Percentiles rank a stretch among this genome's conserved stretches.
Conservation (phyloP, 2,329 filamentous ascomycete genomes). For the Calonectria honghensis region DNA sequence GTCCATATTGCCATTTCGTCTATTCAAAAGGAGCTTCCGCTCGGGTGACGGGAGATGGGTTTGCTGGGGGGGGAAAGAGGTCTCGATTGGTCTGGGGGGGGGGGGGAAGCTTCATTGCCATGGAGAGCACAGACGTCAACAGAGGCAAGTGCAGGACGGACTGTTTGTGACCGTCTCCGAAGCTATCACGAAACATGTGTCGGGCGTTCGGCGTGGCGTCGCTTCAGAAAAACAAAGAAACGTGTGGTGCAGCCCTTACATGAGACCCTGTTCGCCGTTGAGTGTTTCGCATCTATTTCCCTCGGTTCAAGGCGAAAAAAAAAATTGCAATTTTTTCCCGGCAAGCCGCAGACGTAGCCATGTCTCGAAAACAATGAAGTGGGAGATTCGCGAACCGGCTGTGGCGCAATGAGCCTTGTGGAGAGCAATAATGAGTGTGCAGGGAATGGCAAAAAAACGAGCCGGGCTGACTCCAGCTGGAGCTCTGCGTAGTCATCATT, state of each 20-base stretch:
- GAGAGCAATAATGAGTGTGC: conserved; percentile 14
- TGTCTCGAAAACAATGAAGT: conserved; percentile 24
- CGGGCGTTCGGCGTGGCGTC: conserved; percentile 17
- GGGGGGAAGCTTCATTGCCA: background rate
- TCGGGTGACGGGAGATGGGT: background rate
- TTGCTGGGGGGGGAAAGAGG: background rate
- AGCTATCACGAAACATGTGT: conserved; percentile 16
- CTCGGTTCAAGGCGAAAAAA: background rate
- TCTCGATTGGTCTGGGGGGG: background rate
- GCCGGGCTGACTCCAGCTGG: background rate
- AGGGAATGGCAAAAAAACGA: conserved; percentile 15
- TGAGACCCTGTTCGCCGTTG: conserved; percentile 35
- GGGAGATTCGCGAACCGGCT: conserved; percentile 38
- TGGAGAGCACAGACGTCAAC: background rate
- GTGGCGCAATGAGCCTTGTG: conserved; percentile 35
- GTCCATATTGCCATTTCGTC: conserved; percentile 1
- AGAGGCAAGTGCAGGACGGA: background rate
- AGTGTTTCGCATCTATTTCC: conserved; percentile 18
- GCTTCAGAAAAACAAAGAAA: conserved; percentile 20
- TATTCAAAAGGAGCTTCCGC: background rate
- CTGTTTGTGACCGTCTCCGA: background rate
- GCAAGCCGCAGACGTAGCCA: conserved; percentile 32
- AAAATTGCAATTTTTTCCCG: conserved; percentile 3
- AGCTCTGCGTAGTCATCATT: conserved; percentile 18
- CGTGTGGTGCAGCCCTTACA: conserved; percentile 19